Evolutionary conservation across 257 asterid genomes (phyloP), one percentile per base, ranked within the genome.

Genomic region (Apocynum venetum): DNA sequence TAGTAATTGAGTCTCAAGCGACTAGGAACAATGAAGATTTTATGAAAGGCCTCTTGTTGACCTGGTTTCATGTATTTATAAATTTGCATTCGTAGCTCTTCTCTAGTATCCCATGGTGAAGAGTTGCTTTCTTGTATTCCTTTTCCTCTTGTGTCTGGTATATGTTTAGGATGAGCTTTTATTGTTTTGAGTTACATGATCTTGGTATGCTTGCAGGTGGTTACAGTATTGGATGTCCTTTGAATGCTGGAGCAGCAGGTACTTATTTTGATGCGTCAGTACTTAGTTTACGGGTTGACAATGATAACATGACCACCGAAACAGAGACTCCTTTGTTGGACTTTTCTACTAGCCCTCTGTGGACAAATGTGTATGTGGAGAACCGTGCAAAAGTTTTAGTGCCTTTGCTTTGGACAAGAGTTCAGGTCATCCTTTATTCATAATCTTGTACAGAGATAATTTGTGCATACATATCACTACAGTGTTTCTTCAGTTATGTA

Each of bases 221-320:
- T 71, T 75, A 79, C 77, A 94, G 98, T 87, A 83, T 81, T 78
- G 97, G 97, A 46, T 94, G 98, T 79, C 88, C 90, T n/a, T 78
- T 84, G 93, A 94, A 94, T 91, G 85, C 88, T 79, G 98, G 98
- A 82, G 98, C 97, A n/a, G 97, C 98, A 53, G 98, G 98, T 78
- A 94, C 98, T 85, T 92, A 92, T 82, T 92, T 91, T 70, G 98
- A 94, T 88, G 97, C 93, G 80, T 89, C 89, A 73, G 93, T 92
- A 52, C 85, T 94, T 90, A 94, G 98, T 86, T 87, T 94, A 83
- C 89, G 98, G 80, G 97, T 94, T 71, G 86, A 87, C 88, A 94
- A 92, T 79, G 95, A 89, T 77, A 92, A 94, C 83, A 77, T 92
- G 76, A 92, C 97, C 69, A 92, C 98, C 51, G 96, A 94, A 87